These are phyloP conservation scores for Oryza longistaminata DNA, from an alignment of 176 grass and related monocot genomes.

Conservation along the genomic window DNA sequence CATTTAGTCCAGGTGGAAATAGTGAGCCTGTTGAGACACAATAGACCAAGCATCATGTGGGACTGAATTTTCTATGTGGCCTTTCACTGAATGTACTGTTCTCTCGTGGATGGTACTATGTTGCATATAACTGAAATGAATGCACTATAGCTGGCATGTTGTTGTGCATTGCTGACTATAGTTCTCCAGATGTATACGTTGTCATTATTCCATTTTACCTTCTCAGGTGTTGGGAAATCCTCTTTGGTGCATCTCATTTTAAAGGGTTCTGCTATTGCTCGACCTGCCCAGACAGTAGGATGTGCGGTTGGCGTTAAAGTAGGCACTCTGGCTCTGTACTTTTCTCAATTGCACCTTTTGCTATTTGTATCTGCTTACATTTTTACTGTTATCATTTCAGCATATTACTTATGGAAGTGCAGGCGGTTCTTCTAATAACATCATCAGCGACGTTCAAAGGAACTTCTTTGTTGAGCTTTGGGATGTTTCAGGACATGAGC, in stretches of 20 bases:
- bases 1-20: not conserved
- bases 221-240: slow-evolving; percentile 90
- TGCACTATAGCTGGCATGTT: slow-evolving; percentile 1
- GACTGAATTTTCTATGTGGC: not conserved
- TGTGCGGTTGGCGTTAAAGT: slow-evolving; percentile 77
- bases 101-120: not conserved
- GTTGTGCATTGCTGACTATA: not conserved
- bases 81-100: not conserved
- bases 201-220: not conserved
- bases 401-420: slow-evolving; percentile 79
- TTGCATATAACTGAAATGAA: not conserved
- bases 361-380: slow-evolving; percentile 27
- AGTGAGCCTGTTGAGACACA: not conserved
- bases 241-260: slow-evolving; percentile 78
- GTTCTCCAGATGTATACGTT: slow-evolving; percentile 28
- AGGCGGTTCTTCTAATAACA: slow-evolving; percentile 71
- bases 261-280: slow-evolving; percentile 64
- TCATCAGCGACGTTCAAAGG: slow-evolving; percentile 63
- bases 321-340: slow-evolving; percentile 24
- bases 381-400: slow-evolving; percentile 56
- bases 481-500: slow-evolving; percentile 93
- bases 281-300: slow-evolving; percentile 78
- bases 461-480: slow-evolving; percentile 97
- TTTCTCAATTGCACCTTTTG: slow-evolving; percentile 18
- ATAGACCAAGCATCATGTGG: not conserved